Conservation (phyloP, 805 yeast genomes). For the Suhomyces emberorum region DNA sequence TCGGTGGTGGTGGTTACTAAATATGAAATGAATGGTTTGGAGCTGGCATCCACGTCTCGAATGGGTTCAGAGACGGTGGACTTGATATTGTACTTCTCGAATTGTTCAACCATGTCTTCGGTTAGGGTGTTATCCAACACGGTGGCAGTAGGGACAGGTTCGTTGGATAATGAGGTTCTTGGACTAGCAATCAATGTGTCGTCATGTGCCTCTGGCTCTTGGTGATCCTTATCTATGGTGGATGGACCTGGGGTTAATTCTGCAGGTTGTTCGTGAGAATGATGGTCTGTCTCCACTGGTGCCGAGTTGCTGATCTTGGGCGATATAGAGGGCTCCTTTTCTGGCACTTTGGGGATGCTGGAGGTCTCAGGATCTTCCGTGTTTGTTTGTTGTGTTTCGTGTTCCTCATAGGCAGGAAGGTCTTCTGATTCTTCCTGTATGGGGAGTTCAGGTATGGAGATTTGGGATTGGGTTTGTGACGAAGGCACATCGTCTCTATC, state of each 20-base stretch:
- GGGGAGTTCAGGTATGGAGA: neutral
- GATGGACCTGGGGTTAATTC: neutral
- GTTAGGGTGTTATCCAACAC: neutral
- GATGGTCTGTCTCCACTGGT: neutral
- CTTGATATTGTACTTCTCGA: conserved; percentile 11
- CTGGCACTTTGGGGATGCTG: neutral
- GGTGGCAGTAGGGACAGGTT: neutral
- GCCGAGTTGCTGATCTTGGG: neutral
- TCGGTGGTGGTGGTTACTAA: conserved; percentile 61
- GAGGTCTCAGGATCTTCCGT: neutral
- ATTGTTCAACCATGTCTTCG: neutral
- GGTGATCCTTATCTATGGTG: conserved; percentile 7
- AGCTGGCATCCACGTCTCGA: conserved; percentile 64
- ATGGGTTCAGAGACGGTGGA: conserved; percentile 56
- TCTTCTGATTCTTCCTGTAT: conserved; percentile 2
- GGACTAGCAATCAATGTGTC: neutral
- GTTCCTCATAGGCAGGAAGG: neutral
- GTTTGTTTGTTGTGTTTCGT: neutral
- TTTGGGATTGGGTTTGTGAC: neutral
- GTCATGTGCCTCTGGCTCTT: conserved; percentile 10
- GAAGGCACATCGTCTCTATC: conserved; percentile 42
- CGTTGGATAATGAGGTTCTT: neutral
- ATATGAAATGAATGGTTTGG: conserved; percentile 75
- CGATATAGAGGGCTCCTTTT: neutral
- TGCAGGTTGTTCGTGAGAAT: neutral